A percentile compares a stretch with the other conserved stretches of the same genome.
phyloP scores from a whole-genome alignment of 495 filamentous ascomycete species.

The Jackrogersella multiformis region DNA sequence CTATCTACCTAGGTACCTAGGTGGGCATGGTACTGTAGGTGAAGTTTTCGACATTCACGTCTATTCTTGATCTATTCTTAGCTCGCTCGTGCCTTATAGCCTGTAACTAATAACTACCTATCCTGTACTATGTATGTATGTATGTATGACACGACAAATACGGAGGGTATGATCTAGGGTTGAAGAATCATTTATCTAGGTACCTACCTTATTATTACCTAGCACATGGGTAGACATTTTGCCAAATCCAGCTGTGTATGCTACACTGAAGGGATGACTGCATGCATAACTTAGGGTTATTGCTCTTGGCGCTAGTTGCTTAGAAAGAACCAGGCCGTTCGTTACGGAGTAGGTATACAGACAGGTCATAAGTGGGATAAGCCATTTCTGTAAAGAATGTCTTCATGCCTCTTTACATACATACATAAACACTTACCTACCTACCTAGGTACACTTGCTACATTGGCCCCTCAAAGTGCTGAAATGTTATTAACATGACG shows the following conservation, averaged over 20 bases:
- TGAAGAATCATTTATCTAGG: slow-evolving; percentile 17
- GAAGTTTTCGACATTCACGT: slow-evolving; percentile 1
- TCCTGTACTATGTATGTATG: no score
- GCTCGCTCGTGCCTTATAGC: slow-evolving; percentile 13
- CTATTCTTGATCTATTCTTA: slow-evolving; percentile 27
- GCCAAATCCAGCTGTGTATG: slow-evolving; percentile 31
- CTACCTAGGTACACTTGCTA: background rate
- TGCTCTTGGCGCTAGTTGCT: slow-evolving; percentile 23
- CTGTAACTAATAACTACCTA: no score
- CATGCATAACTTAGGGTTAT: slow-evolving; percentile 29
- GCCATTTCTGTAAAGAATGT: slow-evolving; percentile 8
- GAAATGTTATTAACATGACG: slow-evolving; percentile 30
- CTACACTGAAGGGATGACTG: slow-evolving; percentile 41
- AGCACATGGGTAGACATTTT: slow-evolving; percentile 17
- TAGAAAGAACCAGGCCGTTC: slow-evolving; percentile 19
- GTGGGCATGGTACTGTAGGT: background rate
- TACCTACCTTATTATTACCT: slow-evolving; percentile 7
- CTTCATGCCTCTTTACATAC: slow-evolving; percentile 17
- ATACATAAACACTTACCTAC: background rate
- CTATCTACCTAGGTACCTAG: background rate
- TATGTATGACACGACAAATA: slow-evolving; percentile 21
- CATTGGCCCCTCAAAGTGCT: slow-evolving; percentile 15
- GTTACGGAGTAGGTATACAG: slow-evolving; percentile 12
- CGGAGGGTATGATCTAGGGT: slow-evolving; percentile 27
- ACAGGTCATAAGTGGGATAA: slow-evolving; percentile 39